Evolutionary conservation across 331 rosid species (phyloP).

Genomic region (Quercus tomentella): DNA sequence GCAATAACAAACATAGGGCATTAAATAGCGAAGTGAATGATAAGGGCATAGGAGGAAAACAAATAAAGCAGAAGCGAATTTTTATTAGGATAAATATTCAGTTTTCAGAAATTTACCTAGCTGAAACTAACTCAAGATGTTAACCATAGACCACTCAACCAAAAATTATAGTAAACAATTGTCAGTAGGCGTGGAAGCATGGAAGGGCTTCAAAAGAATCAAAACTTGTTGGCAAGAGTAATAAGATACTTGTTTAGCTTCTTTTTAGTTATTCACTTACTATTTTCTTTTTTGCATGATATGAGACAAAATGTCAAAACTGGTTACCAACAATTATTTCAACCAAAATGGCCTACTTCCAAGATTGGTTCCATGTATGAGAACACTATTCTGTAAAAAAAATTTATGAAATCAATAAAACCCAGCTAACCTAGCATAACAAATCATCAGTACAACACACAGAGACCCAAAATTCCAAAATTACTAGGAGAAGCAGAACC

Average conservation of each 20-base stretch:
- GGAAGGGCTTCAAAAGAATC: background rate
- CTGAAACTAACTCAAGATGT: background rate
- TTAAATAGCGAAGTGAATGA: background rate
- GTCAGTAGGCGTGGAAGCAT: background rate
- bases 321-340: background rate
- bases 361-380: background rate
- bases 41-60: background rate
- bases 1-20: slow-evolving; percentile 1
- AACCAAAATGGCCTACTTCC: background rate
- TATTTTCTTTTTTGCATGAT: background rate
- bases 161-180: background rate
- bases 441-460: too few species aligned
- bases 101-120: too few species aligned
- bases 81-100: too few species aligned
- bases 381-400: background rate
- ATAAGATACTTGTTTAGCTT: background rate
- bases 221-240: background rate
- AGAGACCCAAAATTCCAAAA: background rate
- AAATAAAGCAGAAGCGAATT: background rate
- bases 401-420: too few species aligned
- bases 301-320: background rate
- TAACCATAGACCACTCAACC: background rate
- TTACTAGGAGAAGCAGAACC: background rate
- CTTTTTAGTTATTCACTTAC: background rate
- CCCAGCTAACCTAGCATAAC: too few species aligned